These are phyloP conservation scores for Fragosphaeria purpurea DNA, from an alignment of 2,329 filamentous ascomycete species.

Conservation along the genomic window DNA sequence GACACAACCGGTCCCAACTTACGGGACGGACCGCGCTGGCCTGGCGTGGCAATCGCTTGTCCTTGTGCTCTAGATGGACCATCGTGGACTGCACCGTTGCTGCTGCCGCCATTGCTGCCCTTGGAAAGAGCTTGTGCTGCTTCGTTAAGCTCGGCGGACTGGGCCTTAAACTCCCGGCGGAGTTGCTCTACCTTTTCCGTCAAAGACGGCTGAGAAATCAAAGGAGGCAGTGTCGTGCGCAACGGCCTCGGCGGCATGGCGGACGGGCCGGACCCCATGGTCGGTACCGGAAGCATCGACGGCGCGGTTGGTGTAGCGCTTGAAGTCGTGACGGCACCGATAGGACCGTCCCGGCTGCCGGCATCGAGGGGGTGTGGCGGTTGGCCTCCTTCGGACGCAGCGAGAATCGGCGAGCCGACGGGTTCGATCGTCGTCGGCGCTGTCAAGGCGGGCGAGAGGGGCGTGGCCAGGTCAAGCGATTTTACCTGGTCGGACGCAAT, in stretches of 20 bases:
- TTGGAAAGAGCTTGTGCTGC: slow-evolving; percentile 2
- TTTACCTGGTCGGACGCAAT: slow-evolving; percentile 24
- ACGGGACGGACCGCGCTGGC: slow-evolving; percentile 25
- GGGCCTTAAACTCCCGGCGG: slow-evolving; percentile 37
- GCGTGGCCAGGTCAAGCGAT: slow-evolving; percentile 38
- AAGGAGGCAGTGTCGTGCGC: neutral
- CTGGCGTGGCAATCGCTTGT: slow-evolving; percentile 11
- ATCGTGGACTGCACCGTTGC: neutral
- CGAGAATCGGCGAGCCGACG: no score
- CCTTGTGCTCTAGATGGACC: no score
- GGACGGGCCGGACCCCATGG: neutral
- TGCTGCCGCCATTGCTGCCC: slow-evolving; percentile 3
- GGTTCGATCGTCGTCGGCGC: no score
- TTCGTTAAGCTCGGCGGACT: slow-evolving; percentile 20
- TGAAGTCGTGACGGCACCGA: no score
- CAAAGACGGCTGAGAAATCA: slow-evolving; percentile 16
- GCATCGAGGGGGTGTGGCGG: no score
- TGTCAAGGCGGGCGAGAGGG: slow-evolving; percentile 1
- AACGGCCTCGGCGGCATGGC: neutral
- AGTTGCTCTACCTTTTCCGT: slow-evolving; percentile 41
- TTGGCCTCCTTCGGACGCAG: no score
- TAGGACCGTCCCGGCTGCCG: no score
- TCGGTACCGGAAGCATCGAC: neutral
- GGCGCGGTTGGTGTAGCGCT: no score
- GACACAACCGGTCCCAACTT: slow-evolving; percentile 36